Evolutionary conservation across 2,329 filamentous ascomycete species (phyloP), one percentile per base, ranked within the genome.

Genomic region (Colletotrichum gigasporum): DNA sequence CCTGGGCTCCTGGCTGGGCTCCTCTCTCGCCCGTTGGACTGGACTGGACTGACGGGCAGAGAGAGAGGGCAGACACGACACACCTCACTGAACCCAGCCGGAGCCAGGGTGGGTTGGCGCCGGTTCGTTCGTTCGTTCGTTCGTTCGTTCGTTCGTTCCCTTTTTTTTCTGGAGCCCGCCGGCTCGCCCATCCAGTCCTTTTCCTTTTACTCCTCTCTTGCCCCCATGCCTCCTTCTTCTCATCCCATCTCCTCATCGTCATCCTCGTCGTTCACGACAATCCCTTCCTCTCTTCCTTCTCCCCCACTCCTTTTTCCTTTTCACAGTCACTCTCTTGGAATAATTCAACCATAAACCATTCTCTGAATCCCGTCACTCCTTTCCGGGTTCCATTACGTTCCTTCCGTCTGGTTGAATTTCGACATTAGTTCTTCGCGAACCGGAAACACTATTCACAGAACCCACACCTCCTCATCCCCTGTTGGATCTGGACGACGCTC

Each of bases 251-350:
- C 70, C 65, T 66, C 70, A 74, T 72, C 73, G 73, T 70, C 70
- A 72, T 69, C 70, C 69, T 77, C 72, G 75, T 76, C 71, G 72
- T 74, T 70, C 65, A 69, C 69, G 67, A 47, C 55, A 73, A 74
- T 73, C 76, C 74, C 74, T 75, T 76, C 71, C 74, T 72, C 72
- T 69, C 70, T 72, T 71, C 70, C 73, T 73, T 71, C 76, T 75
- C 69, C 72, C 70, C 70, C 68, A 73, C 75, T 78, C 70, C 73
- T 74, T 76, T 79, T 77, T 74, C 71, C 69, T 71, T 75, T 75
- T 71, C 74, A 78, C 75, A 83, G 82, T 85, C 83, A 77, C 78
- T 85, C 82, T 76, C 82, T 85, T 83, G 76, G 74, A 72, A 72
- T 70, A 71, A 71, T 77, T 76, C 72, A 71, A 76, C 76, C 75